Base-by-base conservation (phyloP, 2,329 filamentous ascomycete genomes). In the Nothophoma quercina region DNA sequence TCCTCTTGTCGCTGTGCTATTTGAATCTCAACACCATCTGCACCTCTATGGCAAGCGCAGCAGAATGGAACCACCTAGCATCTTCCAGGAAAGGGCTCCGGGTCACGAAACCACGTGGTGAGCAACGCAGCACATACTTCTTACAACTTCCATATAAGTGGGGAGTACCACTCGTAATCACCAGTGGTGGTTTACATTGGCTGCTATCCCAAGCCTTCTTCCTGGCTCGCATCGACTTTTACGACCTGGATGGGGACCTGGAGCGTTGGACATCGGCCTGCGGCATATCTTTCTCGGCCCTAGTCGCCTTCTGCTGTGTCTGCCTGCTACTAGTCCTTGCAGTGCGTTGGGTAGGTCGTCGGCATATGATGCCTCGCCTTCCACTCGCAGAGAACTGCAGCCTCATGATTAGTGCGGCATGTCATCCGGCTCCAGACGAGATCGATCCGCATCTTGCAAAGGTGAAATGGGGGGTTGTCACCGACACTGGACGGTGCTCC, bases 271-370 rank as follows among this genome's bases (percentile, higher is more conserved):
- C 15, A 1, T 35, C 30, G 2, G n/a, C n/a, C n/a, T n/a, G n/a
- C n/a, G 41, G 41, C 0, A 21, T 44, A 7, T 35, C 30, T 9
- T 34, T 44, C 15, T 26, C 30, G 2, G 15, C 15, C 2, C 7
- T 44, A 1, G 21, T 44, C 1, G 15, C 12, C 10, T 44, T n/a
- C 89, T 88, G 73, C 90, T 21, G 89, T 0, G 87, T 87, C 2
- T 88, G 87, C 2, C 87, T 89, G 12, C 90, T 80, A 6, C 87
- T 42, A n/a, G 3, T 19, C 10, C 1, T 87, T n/a, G 91, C 80
- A 91, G 91, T 53, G 89, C 18, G 16, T 5, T 32, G n/a, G n/a
- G n/a, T n/a, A n/a, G n/a, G n/a, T n/a, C n/a, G n/a, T n/a, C n/a
- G n/a, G n/a, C n/a, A n/a, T 3, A 40, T 48, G 28, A 2, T 23